Evolutionary conservation across 2,329 filamentous ascomycete genomes (phyloP).

Genomic region (Phialocephala subalpina): DNA sequence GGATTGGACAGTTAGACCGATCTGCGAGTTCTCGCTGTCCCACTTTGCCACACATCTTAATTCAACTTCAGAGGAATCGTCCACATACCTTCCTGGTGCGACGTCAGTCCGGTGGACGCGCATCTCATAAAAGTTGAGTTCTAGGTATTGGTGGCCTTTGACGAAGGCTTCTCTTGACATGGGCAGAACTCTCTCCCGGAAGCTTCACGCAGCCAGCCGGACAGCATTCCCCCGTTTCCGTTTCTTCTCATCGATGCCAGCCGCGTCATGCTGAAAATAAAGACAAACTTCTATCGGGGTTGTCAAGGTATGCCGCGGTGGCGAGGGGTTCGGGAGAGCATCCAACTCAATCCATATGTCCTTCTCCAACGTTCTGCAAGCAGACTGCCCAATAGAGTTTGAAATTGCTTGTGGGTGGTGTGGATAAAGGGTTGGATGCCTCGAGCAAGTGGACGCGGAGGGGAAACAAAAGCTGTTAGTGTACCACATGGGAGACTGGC

Average conservation of each 20-base stretch:
- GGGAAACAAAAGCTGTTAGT: not conserved
- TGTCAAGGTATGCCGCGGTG: not conserved
- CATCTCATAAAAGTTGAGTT: not conserved
- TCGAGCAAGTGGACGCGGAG: not conserved
- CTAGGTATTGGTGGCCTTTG: not conserved
- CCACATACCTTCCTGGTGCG: not conserved
- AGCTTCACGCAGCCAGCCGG: slow-evolving; percentile 7
- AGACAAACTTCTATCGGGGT: not conserved
- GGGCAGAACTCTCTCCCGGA: not conserved
- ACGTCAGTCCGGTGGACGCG: not conserved
- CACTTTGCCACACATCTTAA: slow-evolving; percentile 24
- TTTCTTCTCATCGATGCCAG: not conserved
- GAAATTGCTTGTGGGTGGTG: not conserved
- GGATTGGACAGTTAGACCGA: slow-evolving; percentile 26
- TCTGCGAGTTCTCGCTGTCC: slow-evolving; percentile 17
- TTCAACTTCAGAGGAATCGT: slow-evolving; percentile 17
- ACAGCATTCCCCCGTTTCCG: not conserved
- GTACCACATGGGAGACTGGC: not conserved
- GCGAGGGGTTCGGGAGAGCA: not conserved
- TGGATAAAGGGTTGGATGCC: not conserved
- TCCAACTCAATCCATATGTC: not conserved
- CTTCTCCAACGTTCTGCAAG: slow-evolving; percentile 2
- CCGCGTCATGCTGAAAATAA: slow-evolving; percentile 1
- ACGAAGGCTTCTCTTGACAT: not conserved
- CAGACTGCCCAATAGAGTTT: slow-evolving; percentile 2